Evolutionary conservation across 345 rosid species (phyloP).

Genomic region (Hibiscus tridactylites): DNA sequence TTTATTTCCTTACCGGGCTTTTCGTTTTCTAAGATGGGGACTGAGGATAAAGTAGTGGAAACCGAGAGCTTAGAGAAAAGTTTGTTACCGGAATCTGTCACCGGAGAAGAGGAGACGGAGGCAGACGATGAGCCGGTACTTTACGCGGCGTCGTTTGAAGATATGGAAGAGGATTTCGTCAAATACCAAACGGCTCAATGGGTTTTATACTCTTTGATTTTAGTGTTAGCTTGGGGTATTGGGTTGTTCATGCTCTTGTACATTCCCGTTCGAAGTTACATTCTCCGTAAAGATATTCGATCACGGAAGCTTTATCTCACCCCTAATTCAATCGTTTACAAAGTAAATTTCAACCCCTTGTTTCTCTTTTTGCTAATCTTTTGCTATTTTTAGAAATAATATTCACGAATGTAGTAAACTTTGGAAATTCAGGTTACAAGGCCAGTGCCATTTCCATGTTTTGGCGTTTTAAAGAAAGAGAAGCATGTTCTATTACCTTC

Average conservation of each 20-base stretch:
- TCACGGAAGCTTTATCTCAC: slow-evolving; percentile 64
- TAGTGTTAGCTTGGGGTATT: slow-evolving; percentile 55
- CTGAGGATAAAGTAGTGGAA: slow-evolving; percentile 40
- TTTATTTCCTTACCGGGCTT: background rate
- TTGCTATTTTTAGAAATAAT: background rate
- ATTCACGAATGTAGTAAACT: background rate
- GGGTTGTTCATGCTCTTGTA: slow-evolving; percentile 61
- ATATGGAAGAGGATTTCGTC: slow-evolving; percentile 46
- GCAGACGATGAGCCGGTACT: slow-evolving; percentile 34
- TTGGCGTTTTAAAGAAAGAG: slow-evolving; percentile 59
- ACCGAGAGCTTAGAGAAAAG: slow-evolving; percentile 52
- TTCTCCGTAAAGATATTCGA: slow-evolving; percentile 45
- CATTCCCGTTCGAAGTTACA: slow-evolving; percentile 50
- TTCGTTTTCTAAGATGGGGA: slow-evolving; percentile 29
- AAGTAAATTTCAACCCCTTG: slow-evolving; percentile 23
- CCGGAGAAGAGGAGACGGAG: slow-evolving; percentile 13
- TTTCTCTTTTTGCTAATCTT: background rate
- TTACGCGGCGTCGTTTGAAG: slow-evolving; percentile 45
- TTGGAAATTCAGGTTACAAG: slow-evolving; percentile 35
- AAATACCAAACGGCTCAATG: slow-evolving; percentile 49
- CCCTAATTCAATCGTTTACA: slow-evolving; percentile 50
- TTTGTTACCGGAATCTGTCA: slow-evolving; percentile 22
- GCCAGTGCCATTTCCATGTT: slow-evolving; percentile 58
- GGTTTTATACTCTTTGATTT: slow-evolving; percentile 49
- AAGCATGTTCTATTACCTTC: slow-evolving; percentile 60